Evolutionary conservation across 1,139 yeast species (phyloP), one percentile per base, ranked within the genome.

Genomic region (Suhomyces guaymorum): DNA sequence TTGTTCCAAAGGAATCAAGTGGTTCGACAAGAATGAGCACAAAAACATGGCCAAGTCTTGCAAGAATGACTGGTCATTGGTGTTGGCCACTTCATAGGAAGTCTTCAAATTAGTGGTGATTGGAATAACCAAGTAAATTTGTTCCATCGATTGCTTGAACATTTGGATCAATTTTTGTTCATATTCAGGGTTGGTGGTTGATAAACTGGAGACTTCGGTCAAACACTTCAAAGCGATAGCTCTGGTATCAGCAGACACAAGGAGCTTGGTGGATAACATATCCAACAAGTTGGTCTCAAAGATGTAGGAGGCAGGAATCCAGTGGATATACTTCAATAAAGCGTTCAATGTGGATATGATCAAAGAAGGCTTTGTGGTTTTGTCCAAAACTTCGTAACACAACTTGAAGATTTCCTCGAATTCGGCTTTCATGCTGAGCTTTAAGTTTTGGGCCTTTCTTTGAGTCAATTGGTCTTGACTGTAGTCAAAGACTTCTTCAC

Each of bases 381-480:
- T 88, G 55, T 89, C 96, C 51, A 92, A 75, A 9, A 92, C 94
- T 63, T 90, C 96, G 57, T 80, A 88, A 65, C 98, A 92, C 45
- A 94, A 74, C 55, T 85, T 86, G 68, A 89, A 92, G 51, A 92
- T 90, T 55, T 87, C 95, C 48, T 90, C 88, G 53, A 92, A 92
- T 62, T 92, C 98, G 36, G 82, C 81, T 48, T 84, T 77, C 88
- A 92, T 83, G 49, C 89, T 85, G 33, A 75, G 71, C 59, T 88
- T 92, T 57, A 94, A 76, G 43, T 79, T 78, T 53, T 81, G 78
- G 8, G 95, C 88, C 63, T 92, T 92, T 7, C 96, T 95, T 63
- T 89, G 96, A 22, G 99, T 92, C 84, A 92, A 82, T 59, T 88
- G 96, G 48, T 90, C 97, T 32, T 90, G 88, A 26, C 95, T 82